Percentiles rank a stretch among this genome's conserved stretches.
These are phyloP conservation scores for Solanum virginianum DNA, from an alignment of 257 asterid genomes.

Conservation along the genomic window DNA sequence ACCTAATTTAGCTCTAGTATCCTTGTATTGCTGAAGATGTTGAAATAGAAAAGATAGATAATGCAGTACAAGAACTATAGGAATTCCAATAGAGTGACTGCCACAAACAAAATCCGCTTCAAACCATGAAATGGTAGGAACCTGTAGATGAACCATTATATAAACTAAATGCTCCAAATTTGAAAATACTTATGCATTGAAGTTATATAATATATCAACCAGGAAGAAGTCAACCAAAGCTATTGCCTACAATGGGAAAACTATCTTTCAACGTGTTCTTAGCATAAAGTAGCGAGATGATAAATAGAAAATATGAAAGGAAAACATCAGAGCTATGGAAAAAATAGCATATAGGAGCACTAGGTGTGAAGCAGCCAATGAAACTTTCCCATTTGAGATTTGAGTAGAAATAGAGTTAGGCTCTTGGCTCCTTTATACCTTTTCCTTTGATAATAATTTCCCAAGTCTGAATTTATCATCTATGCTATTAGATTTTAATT, in stretches of 20 bases:
- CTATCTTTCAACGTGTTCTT: slow-evolving; percentile 80
- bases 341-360: slow-evolving; percentile 78
- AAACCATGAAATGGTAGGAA: slow-evolving; percentile 98
- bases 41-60: too few species aligned
- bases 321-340: slow-evolving; percentile 69
- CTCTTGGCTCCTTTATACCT: background rate
- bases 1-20: too few species aligned
- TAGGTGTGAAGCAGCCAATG: slow-evolving; percentile 97
- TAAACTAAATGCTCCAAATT: slow-evolving; percentile 95
- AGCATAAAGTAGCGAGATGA: slow-evolving; percentile 85
- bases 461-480: background rate
- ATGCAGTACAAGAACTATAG: slow-evolving; percentile 35
- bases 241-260: slow-evolving; percentile 88
- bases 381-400: slow-evolving; percentile 59
- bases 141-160: slow-evolving; percentile 92
- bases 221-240: slow-evolving; percentile 88
- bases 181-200: slow-evolving; percentile 98
- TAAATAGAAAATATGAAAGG: slow-evolving; percentile 79
- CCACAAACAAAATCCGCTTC: slow-evolving; percentile 99
- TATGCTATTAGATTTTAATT: background rate
- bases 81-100: slow-evolving; percentile 88
- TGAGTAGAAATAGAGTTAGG: slow-evolving; percentile 68
- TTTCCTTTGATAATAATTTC: background rate
- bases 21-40: too few species aligned
- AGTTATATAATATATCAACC: slow-evolving; percentile 73